Evolutionary conservation across 2,329 filamentous ascomycete species (phyloP).

Genomic region (Penicillium vulpinum): DNA sequence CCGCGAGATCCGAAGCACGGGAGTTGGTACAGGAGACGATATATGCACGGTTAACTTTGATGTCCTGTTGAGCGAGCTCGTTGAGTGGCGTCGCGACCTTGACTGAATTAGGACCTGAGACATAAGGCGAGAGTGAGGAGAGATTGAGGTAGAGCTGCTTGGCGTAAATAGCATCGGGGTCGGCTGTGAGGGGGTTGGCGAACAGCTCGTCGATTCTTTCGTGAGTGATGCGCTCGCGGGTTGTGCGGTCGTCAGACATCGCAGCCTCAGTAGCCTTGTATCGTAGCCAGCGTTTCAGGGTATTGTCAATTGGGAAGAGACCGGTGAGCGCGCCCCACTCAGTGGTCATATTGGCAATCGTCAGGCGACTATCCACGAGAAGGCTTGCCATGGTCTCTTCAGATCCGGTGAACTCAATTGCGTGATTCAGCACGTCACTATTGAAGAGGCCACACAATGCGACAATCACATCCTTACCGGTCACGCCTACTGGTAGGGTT

Average conservation of each 20-base stretch:
- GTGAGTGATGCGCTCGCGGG: slow-evolving; percentile 59
- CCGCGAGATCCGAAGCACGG: slow-evolving; percentile 74
- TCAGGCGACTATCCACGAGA: slow-evolving; percentile 69
- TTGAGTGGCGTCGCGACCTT: slow-evolving; percentile 78
- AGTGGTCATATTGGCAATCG: slow-evolving; percentile 73
- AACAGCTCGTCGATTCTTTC: slow-evolving; percentile 71
- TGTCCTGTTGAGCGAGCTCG: slow-evolving; percentile 62
- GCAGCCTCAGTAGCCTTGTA: slow-evolving; percentile 72
- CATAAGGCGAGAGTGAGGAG: slow-evolving; percentile 77
- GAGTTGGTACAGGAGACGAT: slow-evolving; percentile 89
- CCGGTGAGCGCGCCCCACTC: slow-evolving; percentile 76
- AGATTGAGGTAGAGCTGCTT: slow-evolving; percentile 82
- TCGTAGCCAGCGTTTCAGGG: slow-evolving; percentile 71
- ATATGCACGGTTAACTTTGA: slow-evolving; percentile 80
- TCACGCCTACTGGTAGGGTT: slow-evolving; percentile 73
- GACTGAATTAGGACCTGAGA: slow-evolving; percentile 84
- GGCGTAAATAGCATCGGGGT: slow-evolving; percentile 75
- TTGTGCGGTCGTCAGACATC: slow-evolving; percentile 42
- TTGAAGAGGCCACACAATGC: slow-evolving; percentile 83
- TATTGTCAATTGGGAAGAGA: slow-evolving; percentile 76
- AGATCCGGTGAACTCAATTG: slow-evolving; percentile 81
- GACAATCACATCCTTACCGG: slow-evolving; percentile 92
- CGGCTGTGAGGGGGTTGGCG: slow-evolving; percentile 65
- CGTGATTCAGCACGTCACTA: slow-evolving; percentile 87
- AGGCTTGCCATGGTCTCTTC: slow-evolving; percentile 74